These are phyloP conservation scores for Thraustochytrium sp. DNA, from an alignment of 352 stramenopile species.

Conservation along the genomic window DNA sequence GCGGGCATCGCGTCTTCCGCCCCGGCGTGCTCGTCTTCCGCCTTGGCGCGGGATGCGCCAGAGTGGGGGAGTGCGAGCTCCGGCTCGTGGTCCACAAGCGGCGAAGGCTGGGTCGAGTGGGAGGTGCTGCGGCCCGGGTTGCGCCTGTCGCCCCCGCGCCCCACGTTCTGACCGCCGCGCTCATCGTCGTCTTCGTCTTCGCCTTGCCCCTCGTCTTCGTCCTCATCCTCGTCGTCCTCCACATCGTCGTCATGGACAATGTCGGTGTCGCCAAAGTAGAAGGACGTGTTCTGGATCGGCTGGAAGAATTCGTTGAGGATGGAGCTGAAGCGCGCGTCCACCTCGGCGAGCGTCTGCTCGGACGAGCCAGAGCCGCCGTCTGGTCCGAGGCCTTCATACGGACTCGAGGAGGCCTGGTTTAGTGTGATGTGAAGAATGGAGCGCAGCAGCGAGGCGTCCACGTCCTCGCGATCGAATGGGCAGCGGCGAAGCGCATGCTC, in stretches of 20 bases:
- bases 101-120: background rate
- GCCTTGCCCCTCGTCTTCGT: background rate
- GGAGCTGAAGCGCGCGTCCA: constrained; percentile 11
- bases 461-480: background rate
- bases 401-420: background rate
- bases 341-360: background rate
- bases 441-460: background rate
- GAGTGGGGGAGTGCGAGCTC: too few species aligned
- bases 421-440: background rate
- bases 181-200: background rate
- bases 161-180: background rate
- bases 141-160: background rate
- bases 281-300: constrained; percentile 5
- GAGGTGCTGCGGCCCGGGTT: background rate
- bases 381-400: background rate
- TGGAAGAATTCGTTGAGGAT: constrained; percentile 32
- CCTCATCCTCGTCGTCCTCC: constrained; percentile 20
- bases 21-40: too few species aligned
- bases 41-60: too few species aligned
- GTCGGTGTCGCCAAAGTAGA: background rate
- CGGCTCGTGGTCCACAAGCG: too few species aligned
- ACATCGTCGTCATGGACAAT: background rate
- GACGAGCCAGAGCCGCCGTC: background rate
- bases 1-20: background rate
- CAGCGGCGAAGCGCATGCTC: background rate